These are phyloP conservation scores for Macrocybe gigantea DNA, from an alignment of 768 basidiomycete genomes.

Conservation along the genomic window DNA sequence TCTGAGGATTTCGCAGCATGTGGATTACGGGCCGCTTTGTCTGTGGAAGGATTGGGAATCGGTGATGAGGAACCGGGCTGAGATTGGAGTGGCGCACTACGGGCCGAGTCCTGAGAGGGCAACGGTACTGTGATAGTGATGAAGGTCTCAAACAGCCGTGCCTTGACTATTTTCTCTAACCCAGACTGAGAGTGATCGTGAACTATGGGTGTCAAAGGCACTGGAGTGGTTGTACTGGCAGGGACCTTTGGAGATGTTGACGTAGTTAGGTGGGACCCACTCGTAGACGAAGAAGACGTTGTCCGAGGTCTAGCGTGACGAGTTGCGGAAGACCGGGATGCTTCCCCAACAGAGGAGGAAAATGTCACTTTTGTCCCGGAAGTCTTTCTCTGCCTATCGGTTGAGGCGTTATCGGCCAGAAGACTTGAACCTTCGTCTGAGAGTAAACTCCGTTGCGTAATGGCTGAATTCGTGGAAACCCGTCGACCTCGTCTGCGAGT, in stretches of 20 bases:
- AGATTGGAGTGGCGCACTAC: background rate
- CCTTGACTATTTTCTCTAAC: constrained; percentile 64
- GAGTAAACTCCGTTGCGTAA: constrained; percentile 38
- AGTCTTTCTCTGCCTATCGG: constrained; percentile 33
- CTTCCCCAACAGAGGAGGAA: constrained; percentile 15
- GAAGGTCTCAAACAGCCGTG: constrained; percentile 77
- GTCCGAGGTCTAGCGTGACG: constrained; percentile 40
- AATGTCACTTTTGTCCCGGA: constrained; percentile 43
- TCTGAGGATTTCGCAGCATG: background rate
- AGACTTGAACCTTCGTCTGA: constrained; percentile 35
- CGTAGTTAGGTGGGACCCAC: constrained; percentile 13
- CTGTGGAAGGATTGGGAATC: constrained; percentile 2
- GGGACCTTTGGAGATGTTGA: constrained; percentile 2
- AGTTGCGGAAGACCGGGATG: constrained; percentile 15
- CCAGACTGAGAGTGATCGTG: constrained; percentile 61
- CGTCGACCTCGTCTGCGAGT: constrained; percentile 54
- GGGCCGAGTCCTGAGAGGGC: constrained; percentile 1
- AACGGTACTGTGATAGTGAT: constrained; percentile 46
- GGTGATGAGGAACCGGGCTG: background rate
- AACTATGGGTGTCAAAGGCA: constrained; percentile 27
- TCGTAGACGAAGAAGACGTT: constrained; percentile 43
- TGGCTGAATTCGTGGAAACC: constrained; percentile 53
- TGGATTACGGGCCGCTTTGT: constrained; percentile 4
- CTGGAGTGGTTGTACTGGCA: constrained; percentile 14
- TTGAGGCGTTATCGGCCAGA: constrained; percentile 22